Percentiles rank a stretch among this genome's conserved stretches.
Evolutionary conservation across 2,329 filamentous ascomycete genomes (phyloP).

Genomic region (Ceratocystis cacaofunesta): DNA sequence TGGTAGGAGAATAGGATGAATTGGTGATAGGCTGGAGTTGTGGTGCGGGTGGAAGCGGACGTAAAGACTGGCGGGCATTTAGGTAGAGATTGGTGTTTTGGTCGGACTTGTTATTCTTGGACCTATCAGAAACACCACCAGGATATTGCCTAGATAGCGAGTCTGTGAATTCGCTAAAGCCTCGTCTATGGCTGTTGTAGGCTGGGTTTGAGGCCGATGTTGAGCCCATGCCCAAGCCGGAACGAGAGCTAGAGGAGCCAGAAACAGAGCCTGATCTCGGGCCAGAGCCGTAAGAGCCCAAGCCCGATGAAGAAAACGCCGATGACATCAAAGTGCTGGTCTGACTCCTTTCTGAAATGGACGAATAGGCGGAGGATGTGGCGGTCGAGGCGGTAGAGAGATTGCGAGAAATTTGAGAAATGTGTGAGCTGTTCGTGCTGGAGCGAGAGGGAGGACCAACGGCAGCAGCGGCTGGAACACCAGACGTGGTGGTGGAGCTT

Average conservation of each 20-base stretch:
- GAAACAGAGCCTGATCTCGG: constrained; percentile 27
- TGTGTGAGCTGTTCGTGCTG: constrained; percentile 4
- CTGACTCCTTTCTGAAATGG: constrained; percentile 38
- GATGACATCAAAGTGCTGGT: constrained; percentile 51
- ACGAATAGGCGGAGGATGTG: constrained; percentile 54
- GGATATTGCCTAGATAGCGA: constrained; percentile 29
- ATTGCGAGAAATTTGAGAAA: constrained; percentile 36
- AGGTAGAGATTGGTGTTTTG: constrained; percentile 51
- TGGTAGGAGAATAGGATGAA: constrained; percentile 3
- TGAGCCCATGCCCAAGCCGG: neutral
- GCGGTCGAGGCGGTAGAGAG: constrained; percentile 56
- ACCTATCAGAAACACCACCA: constrained; percentile 9
- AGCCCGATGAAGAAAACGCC: constrained; percentile 27
- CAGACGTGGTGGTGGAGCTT: constrained; percentile 17
- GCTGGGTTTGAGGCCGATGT: constrained; percentile 41
- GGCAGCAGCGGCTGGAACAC: neutral
- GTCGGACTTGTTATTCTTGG: constrained; percentile 20
- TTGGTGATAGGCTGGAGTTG: constrained; percentile 22
- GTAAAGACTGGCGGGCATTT: constrained; percentile 59
- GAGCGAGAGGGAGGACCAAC: constrained; percentile 9
- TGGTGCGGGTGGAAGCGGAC: constrained; percentile 56
- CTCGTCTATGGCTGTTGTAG: constrained; percentile 49
- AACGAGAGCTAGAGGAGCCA: constrained; percentile 17
- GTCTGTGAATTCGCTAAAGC: constrained; percentile 55
- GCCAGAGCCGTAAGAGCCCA: constrained; percentile 33